Conservation (phyloP, 176 grass and related monocot genomes). For the Dactylis glomerata region DNA sequence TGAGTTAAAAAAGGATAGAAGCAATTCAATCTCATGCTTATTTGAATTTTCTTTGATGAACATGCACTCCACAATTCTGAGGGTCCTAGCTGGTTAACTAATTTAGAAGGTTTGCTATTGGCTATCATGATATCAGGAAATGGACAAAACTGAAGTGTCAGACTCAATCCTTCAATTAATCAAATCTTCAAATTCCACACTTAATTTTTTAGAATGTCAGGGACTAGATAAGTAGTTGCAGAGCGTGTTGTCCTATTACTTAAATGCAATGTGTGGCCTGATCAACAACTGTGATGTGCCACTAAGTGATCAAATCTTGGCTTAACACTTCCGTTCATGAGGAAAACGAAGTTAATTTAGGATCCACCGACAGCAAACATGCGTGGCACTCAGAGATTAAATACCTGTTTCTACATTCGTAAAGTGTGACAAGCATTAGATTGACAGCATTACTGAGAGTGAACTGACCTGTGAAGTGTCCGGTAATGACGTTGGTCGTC, state of each 20-base stretch:
- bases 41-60: neutral
- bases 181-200: neutral
- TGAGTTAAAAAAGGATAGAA: neutral
- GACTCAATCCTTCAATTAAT: neutral
- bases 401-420: neutral
- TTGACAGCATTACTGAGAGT: neutral
- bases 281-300: neutral
- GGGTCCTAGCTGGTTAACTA: neutral
- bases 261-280: neutral
- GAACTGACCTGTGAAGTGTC: constrained; percentile 84
- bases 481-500: constrained; percentile 65
- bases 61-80: neutral
- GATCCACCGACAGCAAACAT: neutral
- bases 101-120: neutral
- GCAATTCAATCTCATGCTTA: neutral
- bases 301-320: neutral
- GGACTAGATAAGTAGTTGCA: neutral
- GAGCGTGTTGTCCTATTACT: neutral
- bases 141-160: constrained; percentile 5
- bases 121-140: constrained; percentile 9
- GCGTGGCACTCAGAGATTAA: neutral
- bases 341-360: neutral
- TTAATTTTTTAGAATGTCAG: neutral
- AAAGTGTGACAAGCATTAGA: neutral
- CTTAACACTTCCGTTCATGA: neutral